A percentile compares a stretch with the other conserved stretches of the same genome.
Conservation (phyloP, 2,329 filamentous ascomycete species). For the Remersonia thermophila region DNA sequence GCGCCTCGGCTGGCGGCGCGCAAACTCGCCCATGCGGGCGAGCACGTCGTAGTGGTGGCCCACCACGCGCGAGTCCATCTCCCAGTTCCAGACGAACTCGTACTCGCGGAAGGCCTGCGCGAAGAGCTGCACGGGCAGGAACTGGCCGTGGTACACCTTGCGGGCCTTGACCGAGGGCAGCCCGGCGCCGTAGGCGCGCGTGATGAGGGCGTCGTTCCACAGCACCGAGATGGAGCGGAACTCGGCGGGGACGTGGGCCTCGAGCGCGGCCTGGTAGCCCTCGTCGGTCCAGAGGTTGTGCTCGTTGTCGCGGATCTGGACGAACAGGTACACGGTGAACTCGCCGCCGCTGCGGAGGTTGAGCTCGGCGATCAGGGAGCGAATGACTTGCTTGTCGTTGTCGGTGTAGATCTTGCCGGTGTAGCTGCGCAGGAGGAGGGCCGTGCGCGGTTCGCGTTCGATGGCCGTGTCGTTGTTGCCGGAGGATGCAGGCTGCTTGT, state of each 20-base stretch:
- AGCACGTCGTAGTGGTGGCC: constrained; percentile 75
- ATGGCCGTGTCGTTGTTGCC: constrained; percentile 2
- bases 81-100: constrained; percentile 79
- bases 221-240: constrained; percentile 59
- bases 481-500: not conserved
- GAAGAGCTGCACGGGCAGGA: constrained; percentile 65
- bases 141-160: constrained; percentile 50
- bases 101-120: constrained; percentile 65
- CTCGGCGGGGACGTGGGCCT: constrained; percentile 25
- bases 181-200: constrained; percentile 63
- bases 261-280: constrained; percentile 47
- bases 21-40: constrained; percentile 50
- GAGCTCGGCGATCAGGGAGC: constrained; percentile 67
- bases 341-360: constrained; percentile 64
- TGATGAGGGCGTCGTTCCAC: constrained; percentile 65
- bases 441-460: constrained; percentile 44
- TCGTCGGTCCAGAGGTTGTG: constrained; percentile 45
- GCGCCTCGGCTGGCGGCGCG: constrained; percentile 55
- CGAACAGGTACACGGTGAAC: constrained; percentile 67
- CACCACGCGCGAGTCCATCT: constrained; percentile 67
- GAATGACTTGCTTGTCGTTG: constrained; percentile 67
- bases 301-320: constrained; percentile 52
- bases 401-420: constrained; percentile 63
- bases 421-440: constrained; percentile 64
- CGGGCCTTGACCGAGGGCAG: constrained; percentile 35